phyloP scores from a whole-genome alignment of 345 rosid species.

The Psidium guajava region DNA sequence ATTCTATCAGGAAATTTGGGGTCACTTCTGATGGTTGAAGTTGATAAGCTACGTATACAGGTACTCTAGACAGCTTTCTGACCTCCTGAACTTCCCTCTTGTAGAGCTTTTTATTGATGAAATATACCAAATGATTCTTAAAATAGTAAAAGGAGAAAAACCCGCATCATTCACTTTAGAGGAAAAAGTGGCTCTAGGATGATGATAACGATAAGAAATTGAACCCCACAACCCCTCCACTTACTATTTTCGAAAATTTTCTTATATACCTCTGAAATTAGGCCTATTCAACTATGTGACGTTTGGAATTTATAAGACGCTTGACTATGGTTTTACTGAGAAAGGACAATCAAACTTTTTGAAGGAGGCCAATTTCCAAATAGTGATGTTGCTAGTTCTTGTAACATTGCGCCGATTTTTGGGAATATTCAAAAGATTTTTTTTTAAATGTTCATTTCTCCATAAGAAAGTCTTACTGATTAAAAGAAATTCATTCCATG shows the following conservation, averaged over 20 bases:
- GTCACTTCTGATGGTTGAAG: constrained; percentile 79
- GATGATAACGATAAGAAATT: neutral
- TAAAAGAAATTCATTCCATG: neutral
- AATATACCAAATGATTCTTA: neutral
- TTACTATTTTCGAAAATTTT: neutral
- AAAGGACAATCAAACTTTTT: neutral
- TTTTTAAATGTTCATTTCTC: neutral
- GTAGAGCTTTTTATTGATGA: neutral
- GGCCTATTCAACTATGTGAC: neutral
- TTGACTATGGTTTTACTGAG: neutral
- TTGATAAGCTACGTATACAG: constrained; percentile 82
- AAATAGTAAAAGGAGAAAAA: neutral
- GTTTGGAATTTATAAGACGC: neutral
- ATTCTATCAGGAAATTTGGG: constrained; percentile 77
- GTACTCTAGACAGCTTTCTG: constrained; percentile 34
- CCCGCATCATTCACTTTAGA: neutral
- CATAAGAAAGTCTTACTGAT: neutral
- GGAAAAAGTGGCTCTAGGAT: neutral
- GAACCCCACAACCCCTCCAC: neutral
- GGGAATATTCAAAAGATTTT: neutral
- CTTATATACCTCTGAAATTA: neutral
- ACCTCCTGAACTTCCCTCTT: neutral
- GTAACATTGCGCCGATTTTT: neutral
- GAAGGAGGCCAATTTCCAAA: neutral
- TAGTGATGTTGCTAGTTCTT: neutral